Conservation (phyloP, 192 early-diverging fungal species). For the Backusella liffmaniae region DNA sequence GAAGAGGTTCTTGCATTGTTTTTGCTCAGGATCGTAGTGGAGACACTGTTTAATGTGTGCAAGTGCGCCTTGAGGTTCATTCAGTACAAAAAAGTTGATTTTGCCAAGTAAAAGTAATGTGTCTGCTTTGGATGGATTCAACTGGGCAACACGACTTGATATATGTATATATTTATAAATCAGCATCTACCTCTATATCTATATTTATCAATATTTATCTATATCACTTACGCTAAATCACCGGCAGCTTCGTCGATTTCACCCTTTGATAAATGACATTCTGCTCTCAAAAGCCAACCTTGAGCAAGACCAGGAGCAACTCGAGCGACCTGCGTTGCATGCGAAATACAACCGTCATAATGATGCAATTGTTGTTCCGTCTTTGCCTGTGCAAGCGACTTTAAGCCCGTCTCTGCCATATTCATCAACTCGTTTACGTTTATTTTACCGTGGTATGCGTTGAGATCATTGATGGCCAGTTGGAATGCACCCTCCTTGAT, state of each 20-base stretch:
- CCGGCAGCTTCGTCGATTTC: conserved; percentile 83
- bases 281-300: conserved; percentile 63
- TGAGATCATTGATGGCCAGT: conserved; percentile 62
- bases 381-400: conserved; percentile 36
- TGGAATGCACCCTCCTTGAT: conserved; percentile 65
- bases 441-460: conserved; percentile 21
- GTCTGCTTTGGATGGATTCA: conserved; percentile 66
- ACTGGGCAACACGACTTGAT: conserved; percentile 61
- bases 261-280: conserved; percentile 70
- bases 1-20: conserved; percentile 79
- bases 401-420: conserved; percentile 40
- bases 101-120: conserved; percentile 64
- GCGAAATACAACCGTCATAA: conserved; percentile 51
- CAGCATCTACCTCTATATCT: conserved; percentile 6
- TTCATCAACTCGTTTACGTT: neutral
- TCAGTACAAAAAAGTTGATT: conserved; percentile 66
- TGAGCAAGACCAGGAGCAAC: conserved; percentile 51
- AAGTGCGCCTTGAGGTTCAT: conserved; percentile 72
- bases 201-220: neutral
- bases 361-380: conserved; percentile 37
- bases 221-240: conserved; percentile 61
- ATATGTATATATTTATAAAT: no score
- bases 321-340: conserved; percentile 50
- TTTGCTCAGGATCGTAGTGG: conserved; percentile 89
- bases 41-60: conserved; percentile 82